Conservation (phyloP, 352 stramenopile genomes). For the Phytopythium montanum region DNA sequence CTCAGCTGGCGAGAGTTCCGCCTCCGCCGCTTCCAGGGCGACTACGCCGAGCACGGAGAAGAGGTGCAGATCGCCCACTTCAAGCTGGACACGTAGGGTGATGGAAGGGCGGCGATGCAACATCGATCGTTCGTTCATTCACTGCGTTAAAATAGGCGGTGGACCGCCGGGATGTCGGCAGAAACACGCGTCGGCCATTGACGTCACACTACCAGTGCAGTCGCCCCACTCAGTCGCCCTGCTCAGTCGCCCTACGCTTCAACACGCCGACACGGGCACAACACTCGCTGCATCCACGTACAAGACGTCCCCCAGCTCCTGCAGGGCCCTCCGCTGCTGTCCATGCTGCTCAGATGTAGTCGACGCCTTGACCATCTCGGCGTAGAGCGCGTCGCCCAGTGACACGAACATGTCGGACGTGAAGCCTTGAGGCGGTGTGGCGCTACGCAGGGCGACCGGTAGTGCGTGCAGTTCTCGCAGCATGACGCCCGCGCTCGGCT, state of each 20-base stretch:
- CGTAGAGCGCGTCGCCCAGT: slow-evolving; percentile 64
- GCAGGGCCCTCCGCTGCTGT: slow-evolving; percentile 34
- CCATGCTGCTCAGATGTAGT: slow-evolving; percentile 20
- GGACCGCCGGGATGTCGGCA: not conserved
- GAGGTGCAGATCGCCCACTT: slow-evolving; percentile 92
- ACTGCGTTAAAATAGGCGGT: not conserved
- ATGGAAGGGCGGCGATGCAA: not conserved
- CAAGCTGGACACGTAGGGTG: slow-evolving; percentile 8
- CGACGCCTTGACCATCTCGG: slow-evolving; percentile 52
- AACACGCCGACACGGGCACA: slow-evolving; percentile 42
- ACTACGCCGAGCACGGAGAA: slow-evolving; percentile 90
- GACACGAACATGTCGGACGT: slow-evolving; percentile 63
- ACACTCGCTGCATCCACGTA: slow-evolving; percentile 36
- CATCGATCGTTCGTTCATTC: not conserved
- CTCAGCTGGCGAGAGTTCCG: slow-evolving; percentile 90
- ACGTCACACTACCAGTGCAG: not conserved
- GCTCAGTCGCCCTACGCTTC: not conserved
- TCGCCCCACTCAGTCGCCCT: not conserved
- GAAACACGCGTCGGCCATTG: not conserved
- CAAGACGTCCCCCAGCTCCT: slow-evolving; percentile 47
- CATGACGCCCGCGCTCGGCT: slow-evolving; percentile 36
- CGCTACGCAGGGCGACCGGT: slow-evolving; percentile 3
- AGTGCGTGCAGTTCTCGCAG: slow-evolving; percentile 55
- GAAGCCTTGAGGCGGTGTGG: slow-evolving; percentile 61
- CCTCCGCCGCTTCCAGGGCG: slow-evolving; percentile 84